Percentiles rank a stretch among this genome's conserved stretches.
Evolutionary conservation across 108 stramenopile genomes (phyloP).

Genomic region (Nitzschia palea): DNA sequence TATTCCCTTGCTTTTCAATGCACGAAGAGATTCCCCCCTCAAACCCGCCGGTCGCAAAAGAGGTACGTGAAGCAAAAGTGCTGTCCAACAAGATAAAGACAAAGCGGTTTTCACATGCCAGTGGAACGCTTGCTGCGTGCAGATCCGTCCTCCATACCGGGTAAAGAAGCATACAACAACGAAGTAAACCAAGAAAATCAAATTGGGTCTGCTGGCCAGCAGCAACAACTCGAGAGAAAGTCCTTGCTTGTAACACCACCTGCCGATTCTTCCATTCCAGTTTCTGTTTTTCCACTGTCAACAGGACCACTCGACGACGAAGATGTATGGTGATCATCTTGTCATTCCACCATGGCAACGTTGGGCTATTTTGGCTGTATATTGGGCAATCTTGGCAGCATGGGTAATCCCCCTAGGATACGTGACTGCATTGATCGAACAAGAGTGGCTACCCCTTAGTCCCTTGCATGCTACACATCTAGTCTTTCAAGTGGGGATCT

Average conservation of each 20-base stretch:
- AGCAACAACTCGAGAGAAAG: no score
- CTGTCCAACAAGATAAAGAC: no score
- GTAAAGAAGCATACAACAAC: no score
- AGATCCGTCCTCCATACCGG: no score
- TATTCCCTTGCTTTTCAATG: no score
- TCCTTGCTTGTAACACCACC: background rate
- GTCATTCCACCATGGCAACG: slow-evolving; percentile 3
- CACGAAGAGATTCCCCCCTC: no score
- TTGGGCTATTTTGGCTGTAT: background rate
- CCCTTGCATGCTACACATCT: background rate
- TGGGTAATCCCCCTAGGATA: background rate
- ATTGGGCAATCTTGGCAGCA: slow-evolving; percentile 1
- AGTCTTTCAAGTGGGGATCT: background rate
- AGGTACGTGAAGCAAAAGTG: no score
- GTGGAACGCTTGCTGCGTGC: no score
- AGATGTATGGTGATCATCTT: slow-evolving; percentile 1
- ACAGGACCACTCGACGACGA: no score
- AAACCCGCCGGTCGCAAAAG: no score
- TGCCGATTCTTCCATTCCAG: background rate
- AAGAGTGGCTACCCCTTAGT: background rate
- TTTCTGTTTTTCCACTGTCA: background rate
- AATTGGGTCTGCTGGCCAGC: no score
- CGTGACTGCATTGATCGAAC: background rate
- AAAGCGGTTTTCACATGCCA: no score
- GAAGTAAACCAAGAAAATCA: background rate